Base-by-base conservation (phyloP, 805 yeast species). In the Alloascoidea hylecoeti region DNA sequence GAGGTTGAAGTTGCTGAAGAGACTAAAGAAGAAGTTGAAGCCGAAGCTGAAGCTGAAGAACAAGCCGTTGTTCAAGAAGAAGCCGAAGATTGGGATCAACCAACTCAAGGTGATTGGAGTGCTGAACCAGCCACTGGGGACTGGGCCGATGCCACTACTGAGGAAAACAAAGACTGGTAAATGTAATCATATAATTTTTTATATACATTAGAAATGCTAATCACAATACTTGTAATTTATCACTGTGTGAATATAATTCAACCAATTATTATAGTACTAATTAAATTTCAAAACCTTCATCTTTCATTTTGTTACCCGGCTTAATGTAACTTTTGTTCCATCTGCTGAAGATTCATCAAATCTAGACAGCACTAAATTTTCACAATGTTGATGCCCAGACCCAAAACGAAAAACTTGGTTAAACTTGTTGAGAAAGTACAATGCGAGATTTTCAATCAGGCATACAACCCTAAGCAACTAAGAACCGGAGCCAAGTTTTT, bases 401-500 rank as follows among this genome's bases (percentile, higher is more conserved):
- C n/a, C n/a, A n/a, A n/a, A n/a, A n/a, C n/a, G n/a, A 2, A 49
- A 52, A 43, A 59, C 55, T 36, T 65, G 81, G 53, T 60, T 80
- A 5, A 57, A 64, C 35, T 68, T 71, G 50, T 64, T 75, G 18
- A 68, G 73, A 41, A 66, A 77, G 51, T 55, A 76, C 17, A 71
- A 42, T 72, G 82, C 16, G 64, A 68, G 43, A 68, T 82, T 30
- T 81, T 82, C 50, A 75, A 78, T 42, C 74, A 76, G 32, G 68
- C 72, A 16, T 81, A 70, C 59, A 81, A 80, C 51, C 89, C 89
- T 17, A 57, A 61, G 4, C 60, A 63, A 32, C 57, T 56, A 37
- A 72, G 89, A 56, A 79, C 81, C 12, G 92, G 89, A 33, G 58
- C 81, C 30, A 76, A 78, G 52, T 68, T 78, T 28, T 62, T 82